Percentiles rank a stretch among this genome's conserved stretches.
These are phyloP conservation scores for Babesia sp. DNA, from an alignment of 169 alveolate species.

Conservation along the genomic window DNA sequence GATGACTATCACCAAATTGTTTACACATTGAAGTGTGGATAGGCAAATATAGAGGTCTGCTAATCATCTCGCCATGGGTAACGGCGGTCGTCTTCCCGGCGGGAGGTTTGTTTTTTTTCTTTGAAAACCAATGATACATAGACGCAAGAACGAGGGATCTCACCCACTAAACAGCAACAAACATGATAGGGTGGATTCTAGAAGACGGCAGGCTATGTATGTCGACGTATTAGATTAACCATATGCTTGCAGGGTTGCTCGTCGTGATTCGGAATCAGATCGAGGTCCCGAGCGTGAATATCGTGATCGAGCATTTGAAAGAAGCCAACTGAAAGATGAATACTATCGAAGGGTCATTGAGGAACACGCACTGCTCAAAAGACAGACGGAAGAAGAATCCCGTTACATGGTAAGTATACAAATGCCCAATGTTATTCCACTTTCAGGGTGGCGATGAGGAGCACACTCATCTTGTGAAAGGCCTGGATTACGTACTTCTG, in stretches of 20 bases:
- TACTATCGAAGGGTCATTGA: slow-evolving; percentile 43
- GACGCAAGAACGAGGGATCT: background rate
- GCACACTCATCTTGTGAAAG: slow-evolving; percentile 77
- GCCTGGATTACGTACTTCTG: slow-evolving; percentile 74
- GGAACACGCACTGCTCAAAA: slow-evolving; percentile 37
- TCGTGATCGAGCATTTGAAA: slow-evolving; percentile 56
- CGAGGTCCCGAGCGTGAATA: slow-evolving; percentile 9
- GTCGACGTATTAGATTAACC: background rate
- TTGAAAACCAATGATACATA: background rate
- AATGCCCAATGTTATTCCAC: background rate
- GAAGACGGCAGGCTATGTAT: background rate
- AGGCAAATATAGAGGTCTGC: too few species aligned
- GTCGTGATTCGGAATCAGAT: slow-evolving; percentile 6
- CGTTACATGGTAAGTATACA: slow-evolving; percentile 53
- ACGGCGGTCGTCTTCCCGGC: background rate
- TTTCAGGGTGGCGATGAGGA: slow-evolving; percentile 79
- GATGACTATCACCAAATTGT: too few species aligned
- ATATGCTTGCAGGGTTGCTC: background rate
- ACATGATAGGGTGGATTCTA: background rate
- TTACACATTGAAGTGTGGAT: too few species aligned
- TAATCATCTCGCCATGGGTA: background rate
- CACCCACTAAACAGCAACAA: background rate
- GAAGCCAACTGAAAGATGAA: slow-evolving; percentile 60
- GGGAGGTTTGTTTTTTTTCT: background rate
- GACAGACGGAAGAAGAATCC: slow-evolving; percentile 63